Conservation (phyloP, 2,329 filamentous ascomycete species). For the Aspergillus ochraceus region DNA sequence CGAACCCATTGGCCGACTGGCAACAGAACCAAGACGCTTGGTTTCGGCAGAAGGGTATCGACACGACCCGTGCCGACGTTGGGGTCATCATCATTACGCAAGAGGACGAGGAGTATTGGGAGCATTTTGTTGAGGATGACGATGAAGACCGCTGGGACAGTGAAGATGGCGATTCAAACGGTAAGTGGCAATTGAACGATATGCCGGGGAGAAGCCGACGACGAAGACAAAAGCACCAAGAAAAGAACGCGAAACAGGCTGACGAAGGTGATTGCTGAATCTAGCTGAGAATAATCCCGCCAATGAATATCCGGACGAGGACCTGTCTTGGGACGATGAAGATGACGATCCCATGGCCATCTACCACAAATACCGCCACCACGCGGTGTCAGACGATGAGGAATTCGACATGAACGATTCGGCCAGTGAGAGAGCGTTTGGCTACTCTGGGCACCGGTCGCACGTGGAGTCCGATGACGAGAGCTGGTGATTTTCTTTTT, state of each 20-base stretch:
- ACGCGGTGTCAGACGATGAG: slow-evolving; percentile 45
- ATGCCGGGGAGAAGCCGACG: background rate
- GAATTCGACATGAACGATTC: slow-evolving; percentile 43
- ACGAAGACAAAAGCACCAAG: background rate
- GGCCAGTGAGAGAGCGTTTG: slow-evolving; percentile 28
- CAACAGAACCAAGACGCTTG: slow-evolving; percentile 26
- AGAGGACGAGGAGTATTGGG: slow-evolving; percentile 56
- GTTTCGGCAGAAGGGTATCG: slow-evolving; percentile 28
- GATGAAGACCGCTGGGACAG: slow-evolving; percentile 57
- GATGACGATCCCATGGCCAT: slow-evolving; percentile 40
- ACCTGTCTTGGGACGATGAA: slow-evolving; percentile 50
- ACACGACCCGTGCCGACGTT: slow-evolving; percentile 35
- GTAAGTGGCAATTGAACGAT: slow-evolving; percentile 30
- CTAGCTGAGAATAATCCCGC: slow-evolving; percentile 51
- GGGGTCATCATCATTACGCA: slow-evolving; percentile 44
- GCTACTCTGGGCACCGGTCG: slow-evolving; percentile 18
- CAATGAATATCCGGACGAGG: slow-evolving; percentile 54
- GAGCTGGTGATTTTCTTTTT: slow-evolving; percentile 14
- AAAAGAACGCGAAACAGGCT: background rate
- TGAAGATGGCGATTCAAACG: slow-evolving; percentile 65
- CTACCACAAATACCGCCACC: slow-evolving; percentile 42
- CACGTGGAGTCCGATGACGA: slow-evolving; percentile 33
- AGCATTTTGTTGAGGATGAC: slow-evolving; percentile 55
- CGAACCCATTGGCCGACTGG: slow-evolving; percentile 34
- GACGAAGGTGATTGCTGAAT: slow-evolving; percentile 6